Conservation (phyloP, 345 rosid genomes). For the Eucalyptus albens region DNA sequence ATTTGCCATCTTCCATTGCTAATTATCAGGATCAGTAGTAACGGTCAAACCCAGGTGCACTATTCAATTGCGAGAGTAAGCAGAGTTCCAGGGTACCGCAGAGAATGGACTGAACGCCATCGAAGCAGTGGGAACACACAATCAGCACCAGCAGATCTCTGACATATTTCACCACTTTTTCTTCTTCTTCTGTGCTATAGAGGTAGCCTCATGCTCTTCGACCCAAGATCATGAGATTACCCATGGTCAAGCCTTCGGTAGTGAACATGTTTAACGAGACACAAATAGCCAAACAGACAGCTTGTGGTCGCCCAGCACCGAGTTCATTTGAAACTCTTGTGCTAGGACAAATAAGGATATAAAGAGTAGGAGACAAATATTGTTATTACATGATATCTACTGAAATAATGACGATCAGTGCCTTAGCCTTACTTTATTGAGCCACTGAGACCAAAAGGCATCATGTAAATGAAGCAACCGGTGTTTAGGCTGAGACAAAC, state of each 20-base stretch:
- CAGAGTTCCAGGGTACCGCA: not conserved
- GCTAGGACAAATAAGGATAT: not conserved
- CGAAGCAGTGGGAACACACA: constrained; percentile 8
- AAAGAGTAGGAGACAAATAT: not conserved
- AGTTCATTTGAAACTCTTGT: constrained; percentile 34
- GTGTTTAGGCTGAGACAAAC: constrained; percentile 3
- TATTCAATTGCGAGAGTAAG: not conserved
- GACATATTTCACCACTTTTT: constrained; percentile 18
- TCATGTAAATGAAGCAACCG: not conserved
- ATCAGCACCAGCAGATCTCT: constrained; percentile 14
- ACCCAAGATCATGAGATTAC: constrained; percentile 4
- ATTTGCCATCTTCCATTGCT: not conserved
- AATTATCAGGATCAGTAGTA: not conserved
- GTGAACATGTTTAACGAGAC: constrained; percentile 1
- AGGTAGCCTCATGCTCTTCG: constrained; percentile 13
- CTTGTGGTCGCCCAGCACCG: constrained; percentile 32
- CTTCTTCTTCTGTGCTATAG: constrained; percentile 9
- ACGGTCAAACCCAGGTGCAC: not conserved
- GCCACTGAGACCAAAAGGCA: constrained; percentile 7
- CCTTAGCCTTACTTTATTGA: constrained; percentile 5
- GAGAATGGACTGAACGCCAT: constrained; percentile 15
- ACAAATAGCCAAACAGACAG: constrained; percentile 13
- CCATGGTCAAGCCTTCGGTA: constrained; percentile 9
- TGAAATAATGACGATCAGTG: not conserved
- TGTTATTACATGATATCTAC: not conserved